Percentiles rank a stretch among this genome's conserved stretches.
Conservation (phyloP, 2,329 filamentous ascomycete species). For the Epichloe elymi region DNA sequence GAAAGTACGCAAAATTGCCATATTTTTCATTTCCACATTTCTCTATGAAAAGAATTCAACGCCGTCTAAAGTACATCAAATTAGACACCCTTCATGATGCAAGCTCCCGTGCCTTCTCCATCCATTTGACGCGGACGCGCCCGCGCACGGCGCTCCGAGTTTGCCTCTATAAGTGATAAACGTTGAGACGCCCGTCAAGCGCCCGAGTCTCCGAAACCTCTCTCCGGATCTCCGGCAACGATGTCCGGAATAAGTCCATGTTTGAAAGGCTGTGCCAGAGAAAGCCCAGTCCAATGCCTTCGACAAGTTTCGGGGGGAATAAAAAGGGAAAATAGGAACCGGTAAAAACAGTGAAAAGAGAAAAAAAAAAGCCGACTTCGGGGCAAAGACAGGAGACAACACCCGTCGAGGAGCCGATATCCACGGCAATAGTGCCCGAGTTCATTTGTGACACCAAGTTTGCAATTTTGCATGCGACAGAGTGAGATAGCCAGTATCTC, state of each 20-base stretch:
- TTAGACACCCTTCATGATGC: conserved; percentile 25
- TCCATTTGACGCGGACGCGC: conserved; percentile 8
- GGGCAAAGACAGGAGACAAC: neutral
- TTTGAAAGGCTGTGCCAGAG: conserved; percentile 8
- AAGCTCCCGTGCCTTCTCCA: conserved; percentile 16
- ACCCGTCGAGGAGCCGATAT: no score
- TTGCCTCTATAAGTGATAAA: conserved; percentile 25
- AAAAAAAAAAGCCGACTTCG: neutral
- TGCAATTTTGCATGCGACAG: neutral
- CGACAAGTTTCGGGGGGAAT: conserved; percentile 7
- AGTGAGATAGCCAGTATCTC: neutral
- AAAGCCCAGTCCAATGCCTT: conserved; percentile 6
- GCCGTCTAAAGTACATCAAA: conserved; percentile 29
- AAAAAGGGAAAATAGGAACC: conserved; percentile 4
- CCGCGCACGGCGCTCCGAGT: conserved; percentile 21
- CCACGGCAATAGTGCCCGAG: neutral
- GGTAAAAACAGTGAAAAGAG: neutral
- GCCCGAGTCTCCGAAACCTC: conserved; percentile 1
- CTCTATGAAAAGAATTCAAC: conserved; percentile 20
- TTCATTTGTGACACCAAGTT: neutral
- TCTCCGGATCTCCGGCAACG: neutral
- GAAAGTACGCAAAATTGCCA: neutral
- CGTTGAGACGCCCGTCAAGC: conserved; percentile 10
- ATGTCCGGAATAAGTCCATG: neutral
- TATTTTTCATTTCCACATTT: conserved; percentile 23